These are phyloP conservation scores for Lasiosphaeria hispida DNA, from an alignment of 495 filamentous ascomycete genomes.

Conservation along the genomic window DNA sequence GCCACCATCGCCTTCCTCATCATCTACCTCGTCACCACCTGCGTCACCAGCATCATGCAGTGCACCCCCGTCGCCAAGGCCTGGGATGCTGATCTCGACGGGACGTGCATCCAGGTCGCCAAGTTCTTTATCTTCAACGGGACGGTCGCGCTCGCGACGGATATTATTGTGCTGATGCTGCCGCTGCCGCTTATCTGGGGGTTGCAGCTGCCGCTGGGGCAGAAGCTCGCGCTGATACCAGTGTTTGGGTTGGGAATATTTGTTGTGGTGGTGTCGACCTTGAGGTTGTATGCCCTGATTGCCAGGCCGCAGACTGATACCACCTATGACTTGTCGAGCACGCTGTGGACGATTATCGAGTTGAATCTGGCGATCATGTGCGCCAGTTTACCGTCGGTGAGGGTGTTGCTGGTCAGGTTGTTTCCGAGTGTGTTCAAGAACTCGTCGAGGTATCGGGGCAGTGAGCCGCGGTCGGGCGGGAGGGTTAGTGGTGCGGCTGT, in stretches of 20 bases:
- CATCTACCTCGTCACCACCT: slow-evolving; percentile 25
- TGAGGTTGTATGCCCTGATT: slow-evolving; percentile 22
- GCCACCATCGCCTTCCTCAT: slow-evolving; percentile 22
- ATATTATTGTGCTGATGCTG: slow-evolving; percentile 25
- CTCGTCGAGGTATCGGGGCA: neutral
- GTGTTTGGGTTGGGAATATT: slow-evolving; percentile 32
- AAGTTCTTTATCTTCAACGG: slow-evolving; percentile 32
- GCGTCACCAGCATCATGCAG: slow-evolving; percentile 24
- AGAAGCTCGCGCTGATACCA: slow-evolving; percentile 26
- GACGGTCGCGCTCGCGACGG: slow-evolving; percentile 23
- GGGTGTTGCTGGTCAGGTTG: slow-evolving; percentile 20
- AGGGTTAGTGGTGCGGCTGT: neutral
- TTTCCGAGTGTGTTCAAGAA: slow-evolving; percentile 16
- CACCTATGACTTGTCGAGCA: slow-evolving; percentile 14
- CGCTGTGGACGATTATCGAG: slow-evolving; percentile 32
- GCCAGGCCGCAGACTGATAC: slow-evolving; percentile 7
- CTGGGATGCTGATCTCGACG: slow-evolving; percentile 17
- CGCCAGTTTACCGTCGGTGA: slow-evolving; percentile 29
- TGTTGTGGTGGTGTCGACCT: slow-evolving; percentile 22
- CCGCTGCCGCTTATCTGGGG: slow-evolving; percentile 25
- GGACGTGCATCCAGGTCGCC: slow-evolving; percentile 28
- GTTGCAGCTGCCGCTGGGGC: slow-evolving; percentile 21
- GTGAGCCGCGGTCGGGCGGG: neutral
- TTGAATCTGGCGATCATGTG: slow-evolving; percentile 30
- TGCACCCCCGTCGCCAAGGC: slow-evolving; percentile 26